phyloP scores from a whole-genome alignment of 1,284 basidiomycete species.

The Leccinum angustisporum region DNA sequence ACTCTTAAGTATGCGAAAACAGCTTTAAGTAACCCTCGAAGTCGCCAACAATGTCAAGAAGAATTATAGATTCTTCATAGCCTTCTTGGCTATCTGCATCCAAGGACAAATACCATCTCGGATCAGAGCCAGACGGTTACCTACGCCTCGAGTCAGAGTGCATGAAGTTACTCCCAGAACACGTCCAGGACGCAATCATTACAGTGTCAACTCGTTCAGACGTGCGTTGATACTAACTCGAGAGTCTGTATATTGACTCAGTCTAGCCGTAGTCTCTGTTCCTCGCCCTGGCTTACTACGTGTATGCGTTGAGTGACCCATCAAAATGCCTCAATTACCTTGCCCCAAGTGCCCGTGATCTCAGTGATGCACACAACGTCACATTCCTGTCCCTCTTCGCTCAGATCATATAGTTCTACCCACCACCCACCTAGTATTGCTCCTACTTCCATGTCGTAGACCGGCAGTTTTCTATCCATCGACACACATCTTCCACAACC shows the following conservation, averaged over 20 bases:
- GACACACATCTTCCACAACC: conserved; percentile 39
- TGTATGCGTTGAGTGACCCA: conserved; percentile 60
- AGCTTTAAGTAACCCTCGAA: too few species aligned
- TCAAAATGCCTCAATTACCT: conserved; percentile 60
- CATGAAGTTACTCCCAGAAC: conserved; percentile 47
- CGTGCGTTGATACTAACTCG: conserved; percentile 42
- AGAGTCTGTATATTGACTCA: too few species aligned
- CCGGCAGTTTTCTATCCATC: conserved; percentile 48
- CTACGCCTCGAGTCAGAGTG: conserved; percentile 56
- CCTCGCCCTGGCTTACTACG: conserved; percentile 48
- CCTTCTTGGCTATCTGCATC: too few species aligned
- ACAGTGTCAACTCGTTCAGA: conserved; percentile 48
- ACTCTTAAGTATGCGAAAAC: too few species aligned
- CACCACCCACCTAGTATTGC: conserved; percentile 38
- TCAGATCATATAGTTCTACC: conserved; percentile 41
- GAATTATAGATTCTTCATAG: too few species aligned
- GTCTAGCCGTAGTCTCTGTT: too few species aligned
- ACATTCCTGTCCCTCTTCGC: conserved; percentile 47
- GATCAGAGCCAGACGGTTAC: conserved; percentile 36
- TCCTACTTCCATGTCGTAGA: conserved; percentile 46
- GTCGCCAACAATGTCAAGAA: too few species aligned
- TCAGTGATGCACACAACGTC: conserved; percentile 44
- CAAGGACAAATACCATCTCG: conserved; percentile 42
- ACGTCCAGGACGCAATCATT: conserved; percentile 18
- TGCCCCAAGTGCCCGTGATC: conserved; percentile 52